Evolutionary conservation across 306 rosid species (phyloP).

Genomic region (Begonia peltatifolia): DNA sequence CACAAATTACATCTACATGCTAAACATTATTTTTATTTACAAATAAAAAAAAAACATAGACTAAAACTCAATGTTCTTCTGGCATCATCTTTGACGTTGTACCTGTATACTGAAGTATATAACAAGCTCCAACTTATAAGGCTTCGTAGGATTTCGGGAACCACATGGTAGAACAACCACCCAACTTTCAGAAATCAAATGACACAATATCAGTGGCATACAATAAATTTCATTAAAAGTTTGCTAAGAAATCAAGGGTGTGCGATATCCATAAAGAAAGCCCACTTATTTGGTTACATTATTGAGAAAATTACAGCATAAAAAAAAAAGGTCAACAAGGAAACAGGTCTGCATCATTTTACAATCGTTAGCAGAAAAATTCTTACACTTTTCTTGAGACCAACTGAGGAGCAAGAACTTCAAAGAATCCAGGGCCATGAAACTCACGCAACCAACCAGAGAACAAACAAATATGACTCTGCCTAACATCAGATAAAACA

Average conservation of each 20-base stretch:
- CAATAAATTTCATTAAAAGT: conserved; percentile 1
- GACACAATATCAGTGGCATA: neutral
- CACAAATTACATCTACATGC: no score
- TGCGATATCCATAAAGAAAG: no score
- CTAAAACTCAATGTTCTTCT: neutral
- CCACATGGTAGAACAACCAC: conserved; percentile 76
- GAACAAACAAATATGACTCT: conserved; percentile 85
- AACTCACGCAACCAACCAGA: conserved; percentile 91
- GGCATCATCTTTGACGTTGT: conserved; percentile 6
- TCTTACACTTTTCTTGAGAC: conserved; percentile 80
- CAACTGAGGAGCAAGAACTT: conserved; percentile 67
- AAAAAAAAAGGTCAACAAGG: neutral
- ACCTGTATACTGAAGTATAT: conserved; percentile 74
- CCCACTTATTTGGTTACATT: no score
- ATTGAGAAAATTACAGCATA: no score
- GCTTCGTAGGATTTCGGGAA: conserved; percentile 41
- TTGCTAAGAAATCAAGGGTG: no score
- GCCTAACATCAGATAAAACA: conserved; percentile 11
- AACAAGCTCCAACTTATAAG: conserved; percentile 96
- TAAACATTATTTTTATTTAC: no score
- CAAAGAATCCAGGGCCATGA: conserved; percentile 85
- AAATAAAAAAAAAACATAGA: no score
- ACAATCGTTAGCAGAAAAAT: conserved; percentile 8
- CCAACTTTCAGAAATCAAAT: conserved; percentile 51
- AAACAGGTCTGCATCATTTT: conserved; percentile 16